Percentiles rank a stretch among this genome's conserved stretches.
Conservation (phyloP, 495 filamentous ascomycete genomes). For the Cudoniella acicularis region DNA sequence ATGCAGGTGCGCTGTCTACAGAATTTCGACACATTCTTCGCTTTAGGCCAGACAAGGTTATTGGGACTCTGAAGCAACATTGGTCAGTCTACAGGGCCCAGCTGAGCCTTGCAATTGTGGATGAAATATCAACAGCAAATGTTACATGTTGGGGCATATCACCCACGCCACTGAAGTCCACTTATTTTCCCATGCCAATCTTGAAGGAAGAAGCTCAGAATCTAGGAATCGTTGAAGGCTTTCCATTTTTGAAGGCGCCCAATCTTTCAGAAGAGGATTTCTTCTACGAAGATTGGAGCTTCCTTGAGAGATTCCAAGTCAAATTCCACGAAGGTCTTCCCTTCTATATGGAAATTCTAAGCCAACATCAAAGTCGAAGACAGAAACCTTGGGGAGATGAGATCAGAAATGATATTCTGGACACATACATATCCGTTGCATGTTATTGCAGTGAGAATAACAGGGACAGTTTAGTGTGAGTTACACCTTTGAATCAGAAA, state of each 20-base stretch:
- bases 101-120: background rate
- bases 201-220: constrained; percentile 3
- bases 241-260: constrained; percentile 4
- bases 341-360: constrained; percentile 9
- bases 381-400: background rate
- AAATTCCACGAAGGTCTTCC: constrained; percentile 5
- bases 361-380: background rate
- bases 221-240: constrained; percentile 5
- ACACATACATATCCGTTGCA: constrained; percentile 10
- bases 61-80: constrained; percentile 5
- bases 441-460: constrained; percentile 7
- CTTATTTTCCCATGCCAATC: constrained; percentile 1
- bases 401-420: background rate
- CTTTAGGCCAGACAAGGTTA: constrained; percentile 7
- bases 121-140: background rate
- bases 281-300: constrained; percentile 6
- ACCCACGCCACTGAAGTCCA: background rate
- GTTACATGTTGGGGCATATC: background rate
- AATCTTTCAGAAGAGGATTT: background rate
- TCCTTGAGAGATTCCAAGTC: constrained; percentile 10
- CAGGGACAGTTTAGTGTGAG: background rate
- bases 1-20: constrained; percentile 3
- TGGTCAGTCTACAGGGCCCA: constrained; percentile 4
- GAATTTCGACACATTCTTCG: constrained; percentile 15
- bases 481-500: background rate